Conservation (phyloP, 2,329 filamentous ascomycete species). For the Emergomyces africanus region DNA sequence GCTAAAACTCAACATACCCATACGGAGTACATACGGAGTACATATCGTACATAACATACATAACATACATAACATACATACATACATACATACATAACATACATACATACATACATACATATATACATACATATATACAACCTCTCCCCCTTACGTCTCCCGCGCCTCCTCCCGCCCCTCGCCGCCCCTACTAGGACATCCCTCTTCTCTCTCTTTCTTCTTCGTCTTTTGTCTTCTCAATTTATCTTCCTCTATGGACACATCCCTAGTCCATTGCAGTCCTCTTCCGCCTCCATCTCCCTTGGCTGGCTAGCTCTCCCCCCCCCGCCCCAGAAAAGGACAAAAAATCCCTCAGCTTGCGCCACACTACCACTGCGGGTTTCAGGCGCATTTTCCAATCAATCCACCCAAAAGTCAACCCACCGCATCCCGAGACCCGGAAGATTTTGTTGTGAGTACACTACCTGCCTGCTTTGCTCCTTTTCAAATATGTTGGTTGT, state of each 20-base stretch:
- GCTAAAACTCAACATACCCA: too few species aligned
- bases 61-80: too few species aligned
- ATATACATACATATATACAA: too few species aligned
- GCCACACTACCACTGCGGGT: constrained; percentile 25
- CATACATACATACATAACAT: too few species aligned
- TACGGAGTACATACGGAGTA: too few species aligned
- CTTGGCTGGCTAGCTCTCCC: background rate
- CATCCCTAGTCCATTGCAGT: background rate
- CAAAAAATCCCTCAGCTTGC: constrained; percentile 30
- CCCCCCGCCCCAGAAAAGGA: background rate
- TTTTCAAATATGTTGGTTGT: constrained; percentile 4
- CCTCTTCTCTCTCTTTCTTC: background rate
- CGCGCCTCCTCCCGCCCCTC: background rate
- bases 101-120: too few species aligned
- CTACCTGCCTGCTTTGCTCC: constrained; percentile 6
- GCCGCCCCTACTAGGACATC: too few species aligned
- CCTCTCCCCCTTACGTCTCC: too few species aligned
- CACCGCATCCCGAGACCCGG: constrained; percentile 13
- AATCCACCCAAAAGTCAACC: constrained; percentile 13
- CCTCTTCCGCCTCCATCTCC: background rate
- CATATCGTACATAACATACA: too few species aligned
- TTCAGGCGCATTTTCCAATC: constrained; percentile 19
- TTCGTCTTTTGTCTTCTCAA: background rate
- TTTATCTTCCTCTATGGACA: background rate
- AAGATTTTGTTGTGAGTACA: constrained; percentile 10